phyloP scores from a whole-genome alignment of 140 eudicot genomes.

The Flaveria floridana region DNA sequence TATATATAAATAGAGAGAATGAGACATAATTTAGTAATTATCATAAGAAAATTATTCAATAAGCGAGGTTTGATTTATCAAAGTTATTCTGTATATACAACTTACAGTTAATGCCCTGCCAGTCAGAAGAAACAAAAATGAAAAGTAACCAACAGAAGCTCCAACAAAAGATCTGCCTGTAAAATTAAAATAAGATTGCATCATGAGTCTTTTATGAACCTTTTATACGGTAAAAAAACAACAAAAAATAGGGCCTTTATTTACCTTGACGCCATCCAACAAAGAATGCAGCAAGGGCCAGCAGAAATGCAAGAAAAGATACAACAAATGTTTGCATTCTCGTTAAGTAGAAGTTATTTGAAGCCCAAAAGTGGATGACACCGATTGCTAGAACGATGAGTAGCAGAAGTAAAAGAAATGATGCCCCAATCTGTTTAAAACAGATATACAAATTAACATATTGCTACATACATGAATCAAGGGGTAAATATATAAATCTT shows the following conservation, averaged over 20 bases:
- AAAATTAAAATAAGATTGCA: conserved; percentile 21
- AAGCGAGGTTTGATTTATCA: not conserved
- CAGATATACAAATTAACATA: conserved; percentile 13
- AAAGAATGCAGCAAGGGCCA: conserved; percentile 91
- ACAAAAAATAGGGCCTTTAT: not conserved
- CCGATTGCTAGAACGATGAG: conserved; percentile 90
- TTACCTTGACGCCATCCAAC: conserved; percentile 94
- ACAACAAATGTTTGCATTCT: conserved; percentile 85
- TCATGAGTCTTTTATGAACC: conserved; percentile 12
- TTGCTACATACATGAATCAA: not conserved
- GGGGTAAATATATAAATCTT: not conserved
- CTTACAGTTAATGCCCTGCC: conserved; percentile 96
- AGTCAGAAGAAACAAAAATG: conserved; percentile 90
- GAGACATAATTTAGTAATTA: no score
- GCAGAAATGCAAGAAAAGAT: conserved; percentile 80
- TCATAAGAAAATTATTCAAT: not conserved
- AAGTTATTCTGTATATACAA: conserved; percentile 17
- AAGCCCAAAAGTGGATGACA: conserved; percentile 95
- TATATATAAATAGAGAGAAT: no score
- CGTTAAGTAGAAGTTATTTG: conserved; percentile 92
- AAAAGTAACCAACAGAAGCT: conserved; percentile 97
- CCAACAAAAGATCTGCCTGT: conserved; percentile 83
- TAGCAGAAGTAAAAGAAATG: conserved; percentile 85
- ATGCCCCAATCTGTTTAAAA: conserved; percentile 81
- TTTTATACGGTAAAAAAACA: not conserved